Evolutionary conservation across 2,329 filamentous ascomycete genomes (phyloP).

Genomic region (Diplodia scrobiculata): DNA sequence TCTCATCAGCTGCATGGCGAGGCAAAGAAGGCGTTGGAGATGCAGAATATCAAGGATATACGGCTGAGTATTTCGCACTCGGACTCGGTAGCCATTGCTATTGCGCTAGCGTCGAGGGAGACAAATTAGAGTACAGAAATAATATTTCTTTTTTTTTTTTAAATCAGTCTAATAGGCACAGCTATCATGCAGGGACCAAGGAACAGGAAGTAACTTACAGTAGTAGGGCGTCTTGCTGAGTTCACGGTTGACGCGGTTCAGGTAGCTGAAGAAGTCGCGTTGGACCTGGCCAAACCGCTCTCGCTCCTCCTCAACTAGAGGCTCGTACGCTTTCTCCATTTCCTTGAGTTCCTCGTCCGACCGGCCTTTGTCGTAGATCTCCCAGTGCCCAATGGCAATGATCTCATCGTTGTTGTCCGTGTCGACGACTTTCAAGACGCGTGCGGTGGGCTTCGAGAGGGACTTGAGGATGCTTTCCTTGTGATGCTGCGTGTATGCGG

Average conservation of each 20-base stretch:
- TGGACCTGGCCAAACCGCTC: neutral
- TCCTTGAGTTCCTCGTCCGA: constrained; percentile 31
- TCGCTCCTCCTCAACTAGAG: constrained; percentile 14
- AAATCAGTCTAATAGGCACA: no score
- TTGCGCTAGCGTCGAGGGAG: no score
- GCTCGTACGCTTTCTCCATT: constrained; percentile 24
- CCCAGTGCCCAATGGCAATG: constrained; percentile 31
- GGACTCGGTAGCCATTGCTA: no score
- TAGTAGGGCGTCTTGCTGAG: constrained; percentile 27
- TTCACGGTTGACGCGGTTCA: neutral
- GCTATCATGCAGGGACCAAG: neutral
- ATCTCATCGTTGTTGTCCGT: constrained; percentile 29
- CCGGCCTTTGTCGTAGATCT: constrained; percentile 18
- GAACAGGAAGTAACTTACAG: neutral
- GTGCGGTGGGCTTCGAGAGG: constrained; percentile 37
- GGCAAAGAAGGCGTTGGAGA: no score
- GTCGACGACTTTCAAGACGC: constrained; percentile 29
- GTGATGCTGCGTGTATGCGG: constrained; percentile 33
- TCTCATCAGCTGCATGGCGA: no score
- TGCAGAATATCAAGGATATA: no score
- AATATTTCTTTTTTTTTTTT: no score
- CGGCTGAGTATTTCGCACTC: no score
- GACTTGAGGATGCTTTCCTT: constrained; percentile 37
- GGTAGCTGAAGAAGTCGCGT: constrained; percentile 19
- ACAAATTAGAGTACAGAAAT: no score